Evolutionary conservation across 225 moss, liverwort and hornwort species (phyloP).

Genomic region (Pseudisothecium myosuroides): DNA sequence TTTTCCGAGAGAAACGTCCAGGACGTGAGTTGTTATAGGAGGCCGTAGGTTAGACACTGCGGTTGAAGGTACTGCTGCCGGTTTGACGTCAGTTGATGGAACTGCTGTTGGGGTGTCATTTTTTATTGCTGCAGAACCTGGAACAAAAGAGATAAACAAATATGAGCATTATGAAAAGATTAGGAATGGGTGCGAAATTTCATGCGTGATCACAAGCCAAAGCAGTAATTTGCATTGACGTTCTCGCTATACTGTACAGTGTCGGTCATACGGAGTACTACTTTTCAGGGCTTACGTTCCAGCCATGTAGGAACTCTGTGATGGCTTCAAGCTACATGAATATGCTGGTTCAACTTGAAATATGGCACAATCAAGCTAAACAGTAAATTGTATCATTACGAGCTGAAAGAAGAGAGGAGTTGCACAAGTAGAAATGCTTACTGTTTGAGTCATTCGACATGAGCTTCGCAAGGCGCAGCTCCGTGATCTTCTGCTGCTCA

Average conservation of each 20-base stretch:
- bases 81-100: background rate
- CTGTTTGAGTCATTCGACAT: slow-evolving; percentile 7
- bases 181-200: background rate
- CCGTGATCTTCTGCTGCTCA: slow-evolving; percentile 94
- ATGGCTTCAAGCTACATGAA: background rate
- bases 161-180: background rate
- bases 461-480: slow-evolving; percentile 68
- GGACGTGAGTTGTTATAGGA: slow-evolving; percentile 90
- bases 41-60: slow-evolving; percentile 23
- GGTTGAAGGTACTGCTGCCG: background rate
- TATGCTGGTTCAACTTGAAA: background rate
- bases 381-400: background rate
- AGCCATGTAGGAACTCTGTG: background rate
- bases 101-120: background rate
- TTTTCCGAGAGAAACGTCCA: slow-evolving; percentile 75
- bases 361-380: background rate
- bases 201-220: background rate
- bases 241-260: background rate
- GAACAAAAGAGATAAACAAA: background rate
- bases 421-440: background rate
- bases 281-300: background rate
- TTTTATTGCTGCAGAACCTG: background rate
- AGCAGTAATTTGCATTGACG: background rate
- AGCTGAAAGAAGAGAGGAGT: background rate
- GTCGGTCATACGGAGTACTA: background rate